Conservation (phyloP, 768 basidiomycete genomes). For the Tricholoma furcatifolium region DNA sequence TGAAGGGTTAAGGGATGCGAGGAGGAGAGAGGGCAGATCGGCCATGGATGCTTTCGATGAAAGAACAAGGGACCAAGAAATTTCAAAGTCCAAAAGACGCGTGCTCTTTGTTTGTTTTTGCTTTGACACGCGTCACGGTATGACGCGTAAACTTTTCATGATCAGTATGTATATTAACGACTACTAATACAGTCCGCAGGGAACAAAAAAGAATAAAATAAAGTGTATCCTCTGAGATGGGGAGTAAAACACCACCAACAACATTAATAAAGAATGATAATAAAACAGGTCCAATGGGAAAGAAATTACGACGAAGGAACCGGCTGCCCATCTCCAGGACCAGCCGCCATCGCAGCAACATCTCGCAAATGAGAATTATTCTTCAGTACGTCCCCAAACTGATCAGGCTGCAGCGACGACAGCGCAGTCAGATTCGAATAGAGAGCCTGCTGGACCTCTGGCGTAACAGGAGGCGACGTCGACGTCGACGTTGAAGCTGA, state of each 20-base stretch:
- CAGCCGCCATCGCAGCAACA: conserved; percentile 31
- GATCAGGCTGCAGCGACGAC: conserved; percentile 33
- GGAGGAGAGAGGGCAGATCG: conserved; percentile 66
- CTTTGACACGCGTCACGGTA: conserved; percentile 11
- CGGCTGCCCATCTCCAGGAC: conserved; percentile 24
- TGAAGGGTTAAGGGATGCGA: conserved; percentile 66
- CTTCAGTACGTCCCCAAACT: conserved; percentile 35
- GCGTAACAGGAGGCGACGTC: not conserved
- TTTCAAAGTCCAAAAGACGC: conserved; percentile 12
- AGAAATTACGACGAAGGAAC: not conserved
- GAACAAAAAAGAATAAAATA: not conserved
- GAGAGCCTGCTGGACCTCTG: conserved; percentile 12
- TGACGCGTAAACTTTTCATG: not conserved
- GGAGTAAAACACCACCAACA: too few relatives aligned
- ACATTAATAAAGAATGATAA: too few relatives aligned
- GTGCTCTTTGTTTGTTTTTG: conserved; percentile 14
- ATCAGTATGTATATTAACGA: not conserved
- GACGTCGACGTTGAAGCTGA: not conserved
- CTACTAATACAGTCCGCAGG: too few relatives aligned
- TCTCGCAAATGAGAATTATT: conserved; percentile 38
- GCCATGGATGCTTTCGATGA: conserved; percentile 42
- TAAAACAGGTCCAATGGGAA: not conserved
- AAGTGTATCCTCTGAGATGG: not conserved
- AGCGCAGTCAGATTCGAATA: conserved; percentile 28
- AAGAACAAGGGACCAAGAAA: conserved; percentile 2